A percentile compares a stretch with the other conserved stretches of the same genome.
Evolutionary conservation across 805 yeast species (phyloP).

Genomic region (Tetrapisispora nanseiensis): DNA sequence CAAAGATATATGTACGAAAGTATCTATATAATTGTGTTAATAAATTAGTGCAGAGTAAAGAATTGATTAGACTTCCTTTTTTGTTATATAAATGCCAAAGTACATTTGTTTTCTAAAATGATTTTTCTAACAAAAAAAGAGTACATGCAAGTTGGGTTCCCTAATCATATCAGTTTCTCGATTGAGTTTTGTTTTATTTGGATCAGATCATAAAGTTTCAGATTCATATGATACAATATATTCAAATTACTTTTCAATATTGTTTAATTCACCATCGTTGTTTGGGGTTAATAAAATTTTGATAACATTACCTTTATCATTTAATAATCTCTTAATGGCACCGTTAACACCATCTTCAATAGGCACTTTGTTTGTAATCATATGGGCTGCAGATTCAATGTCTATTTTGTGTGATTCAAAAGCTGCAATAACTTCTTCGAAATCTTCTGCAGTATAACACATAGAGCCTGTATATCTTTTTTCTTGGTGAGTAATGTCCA

Average conservation of each 20-base stretch:
- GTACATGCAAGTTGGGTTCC: not conserved
- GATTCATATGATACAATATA: conserved; percentile 1
- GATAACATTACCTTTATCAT: conserved; percentile 47
- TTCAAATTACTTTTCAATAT: not conserved
- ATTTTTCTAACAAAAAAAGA: not conserved
- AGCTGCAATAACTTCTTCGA: conserved; percentile 47
- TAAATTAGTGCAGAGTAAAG: not conserved
- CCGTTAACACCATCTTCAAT: conserved; percentile 42
- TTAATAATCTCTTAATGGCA: conserved; percentile 41
- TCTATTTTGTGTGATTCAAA: conserved; percentile 38
- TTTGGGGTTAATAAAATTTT: conserved; percentile 46
- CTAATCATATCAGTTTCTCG: not conserved
- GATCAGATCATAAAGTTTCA: not conserved
- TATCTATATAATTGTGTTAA: too few species aligned
- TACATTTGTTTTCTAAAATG: too few species aligned
- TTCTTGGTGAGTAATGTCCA: conserved; percentile 47
- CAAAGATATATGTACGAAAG: too few species aligned
- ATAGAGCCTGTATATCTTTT: conserved; percentile 50
- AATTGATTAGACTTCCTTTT: not conserved
- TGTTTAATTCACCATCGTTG: conserved; percentile 27
- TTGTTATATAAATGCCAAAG: not conserved
- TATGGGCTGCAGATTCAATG: conserved; percentile 33
- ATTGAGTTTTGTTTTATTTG: not conserved
- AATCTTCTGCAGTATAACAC: conserved; percentile 51
- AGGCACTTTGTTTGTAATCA: conserved; percentile 46